Conservation (phyloP, 495 filamentous ascomycete species). For the Aspergillus nanangensis region DNA sequence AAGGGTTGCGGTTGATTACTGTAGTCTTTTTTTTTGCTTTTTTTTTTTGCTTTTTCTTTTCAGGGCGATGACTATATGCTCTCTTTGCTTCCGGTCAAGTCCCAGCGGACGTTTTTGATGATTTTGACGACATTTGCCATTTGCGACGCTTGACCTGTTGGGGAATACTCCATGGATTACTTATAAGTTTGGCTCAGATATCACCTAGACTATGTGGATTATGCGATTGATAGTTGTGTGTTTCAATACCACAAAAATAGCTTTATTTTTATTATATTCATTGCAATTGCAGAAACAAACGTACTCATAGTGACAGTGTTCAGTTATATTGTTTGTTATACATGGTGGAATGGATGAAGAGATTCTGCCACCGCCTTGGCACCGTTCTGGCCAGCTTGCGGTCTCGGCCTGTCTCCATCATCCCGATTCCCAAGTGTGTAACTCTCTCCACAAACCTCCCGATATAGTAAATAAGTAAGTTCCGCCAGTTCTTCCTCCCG, state of each 20-base stretch:
- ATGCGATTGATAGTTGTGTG: no score
- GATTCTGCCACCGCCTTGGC: conserved; percentile 8
- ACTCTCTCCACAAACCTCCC: not conserved
- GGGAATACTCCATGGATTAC: not conserved
- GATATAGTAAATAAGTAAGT: no score
- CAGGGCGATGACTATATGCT: conserved; percentile 3
- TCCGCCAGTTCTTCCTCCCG: no score
- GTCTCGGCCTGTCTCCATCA: not conserved
- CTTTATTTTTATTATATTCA: no score
- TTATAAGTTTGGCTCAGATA: not conserved
- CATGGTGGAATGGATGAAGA: no score
- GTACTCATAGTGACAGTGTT: no score
- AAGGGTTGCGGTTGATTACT: conserved; percentile 2
- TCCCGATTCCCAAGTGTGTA: not conserved
- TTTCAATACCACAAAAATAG: no score
- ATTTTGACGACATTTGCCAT: conserved; percentile 3
- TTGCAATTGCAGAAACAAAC: no score
- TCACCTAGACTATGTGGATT: not conserved
- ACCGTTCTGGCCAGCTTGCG: conserved; percentile 14
- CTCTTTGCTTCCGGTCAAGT: not conserved
- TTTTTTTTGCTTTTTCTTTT: conserved; percentile 1
- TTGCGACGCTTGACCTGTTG: not conserved
- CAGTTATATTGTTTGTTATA: not conserved
- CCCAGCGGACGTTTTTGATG: not conserved
- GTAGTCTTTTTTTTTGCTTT: not conserved